Evolutionary conservation across 2,329 filamentous ascomycete species (phyloP), one percentile per base, ranked within the genome.

Genomic region (Paraconiothyrium brasiliense): DNA sequence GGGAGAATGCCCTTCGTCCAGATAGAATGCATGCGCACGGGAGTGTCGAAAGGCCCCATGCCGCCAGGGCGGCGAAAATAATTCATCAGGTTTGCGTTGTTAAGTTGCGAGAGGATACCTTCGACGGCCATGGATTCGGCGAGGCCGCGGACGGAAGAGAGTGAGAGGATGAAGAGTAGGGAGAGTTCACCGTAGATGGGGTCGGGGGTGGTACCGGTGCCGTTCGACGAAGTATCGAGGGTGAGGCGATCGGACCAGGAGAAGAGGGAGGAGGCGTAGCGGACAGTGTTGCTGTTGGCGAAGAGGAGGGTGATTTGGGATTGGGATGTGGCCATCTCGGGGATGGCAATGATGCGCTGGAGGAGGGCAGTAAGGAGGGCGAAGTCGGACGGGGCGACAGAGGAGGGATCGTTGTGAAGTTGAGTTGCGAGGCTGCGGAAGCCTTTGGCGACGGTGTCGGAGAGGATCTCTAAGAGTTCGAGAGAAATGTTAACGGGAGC

Each of bases 151-250:
- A 98, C 85, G 14, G 88, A 90, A 1, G 94, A 97, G 13, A 99
- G 85, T 68, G 97, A 92, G 24, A 97, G 87, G 14, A 99, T 85
- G 78, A 98, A 96, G 30, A 94, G 85, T 44, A 97, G 86, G 71
- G 92, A 92, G n/a, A 97, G 86, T 75, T 97, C 94, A 66, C 94
- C 95, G 77, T 97, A 98, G 34, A 98, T 84, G 0, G 95, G 94
- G 74, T 98, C 94, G 32, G 89, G 88, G 59, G 90, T 22, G 2
- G 32, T 13, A 35, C 50, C 50, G 9, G 50, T 86, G 30, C 73
- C 70, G n/a, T 41, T 41, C 5, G 5, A n/a, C 16, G 72, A 69
- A 58, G 71, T 67, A 2, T 62, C 32, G 39, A 90, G 85, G 0
- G 90, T 87, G 27, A 98, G 85, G 67, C 90, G 89, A 77, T 98